phyloP scores from a whole-genome alignment of 164 flowering plant species.

The Liquidambar formosana region DNA sequence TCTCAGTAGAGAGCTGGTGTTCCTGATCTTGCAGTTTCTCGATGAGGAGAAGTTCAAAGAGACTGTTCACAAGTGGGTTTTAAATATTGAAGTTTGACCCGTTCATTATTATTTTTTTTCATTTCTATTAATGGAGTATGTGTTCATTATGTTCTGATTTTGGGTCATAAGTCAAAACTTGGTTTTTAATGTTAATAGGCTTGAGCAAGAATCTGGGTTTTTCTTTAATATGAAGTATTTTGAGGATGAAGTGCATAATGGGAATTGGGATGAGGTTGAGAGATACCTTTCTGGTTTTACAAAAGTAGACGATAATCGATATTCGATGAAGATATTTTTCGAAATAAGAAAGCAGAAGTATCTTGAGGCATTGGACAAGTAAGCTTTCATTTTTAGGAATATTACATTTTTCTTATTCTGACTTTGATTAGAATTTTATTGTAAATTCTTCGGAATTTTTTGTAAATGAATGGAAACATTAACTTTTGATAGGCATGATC shows the following conservation, averaged over 20 bases:
- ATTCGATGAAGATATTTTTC: slow-evolving; percentile 88
- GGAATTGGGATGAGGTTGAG: slow-evolving; percentile 92
- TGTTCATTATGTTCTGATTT: slow-evolving; percentile 8
- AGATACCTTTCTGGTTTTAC: slow-evolving; percentile 84
- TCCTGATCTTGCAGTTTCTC: slow-evolving; percentile 73
- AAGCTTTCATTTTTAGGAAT: slow-evolving; percentile 19
- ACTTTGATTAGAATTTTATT: neutral
- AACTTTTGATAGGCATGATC: slow-evolving; percentile 58
- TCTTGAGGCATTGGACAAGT: slow-evolving; percentile 91
- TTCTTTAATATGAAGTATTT: slow-evolving; percentile 90
- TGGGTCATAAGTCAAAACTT: slow-evolving; percentile 6
- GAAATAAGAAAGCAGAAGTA: slow-evolving; percentile 92
- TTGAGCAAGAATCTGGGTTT: slow-evolving; percentile 92
- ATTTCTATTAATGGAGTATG: neutral
- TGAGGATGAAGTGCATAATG: slow-evolving; percentile 73
- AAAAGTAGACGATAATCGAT: slow-evolving; percentile 73
- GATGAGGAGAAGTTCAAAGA: slow-evolving; percentile 83
- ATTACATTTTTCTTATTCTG: neutral
- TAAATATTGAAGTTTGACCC: neutral
- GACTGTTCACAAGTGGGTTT: slow-evolving; percentile 71
- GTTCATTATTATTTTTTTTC: neutral
- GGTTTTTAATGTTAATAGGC: slow-evolving; percentile 36
- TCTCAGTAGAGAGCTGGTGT: slow-evolving; percentile 79
- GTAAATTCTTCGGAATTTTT: neutral
- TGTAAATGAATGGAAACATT: slow-evolving; percentile 3